Base-by-base conservation (phyloP, 352 stramenopile species). In the Pythium sukuiense region DNA sequence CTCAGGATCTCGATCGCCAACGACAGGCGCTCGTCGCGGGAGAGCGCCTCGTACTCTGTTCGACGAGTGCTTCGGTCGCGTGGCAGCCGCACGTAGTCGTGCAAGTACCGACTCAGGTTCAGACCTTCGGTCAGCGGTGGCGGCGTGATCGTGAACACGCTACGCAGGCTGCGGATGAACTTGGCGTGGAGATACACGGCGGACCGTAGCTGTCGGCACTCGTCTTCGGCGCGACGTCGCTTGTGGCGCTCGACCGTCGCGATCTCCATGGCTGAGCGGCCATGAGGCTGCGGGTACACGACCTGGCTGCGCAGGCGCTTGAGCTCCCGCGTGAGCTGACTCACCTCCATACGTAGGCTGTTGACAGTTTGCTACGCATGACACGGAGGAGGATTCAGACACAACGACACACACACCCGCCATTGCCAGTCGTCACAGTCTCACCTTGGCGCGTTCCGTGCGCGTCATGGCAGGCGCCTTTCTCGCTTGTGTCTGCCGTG, bases 71-170 rank as follows among this genome's bases (percentile, higher is more conserved):
- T 37, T 12, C 50, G 50, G 29, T 68, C 61, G 39, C 54, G 52
- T 16, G 61, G 61, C 2, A 68, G 54, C 11, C 61, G 53, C 30
- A 35, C 26, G 43, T 60, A 68, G 35, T 61, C n/a, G 61, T 68
- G 61, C 1, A 68, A 33, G 32, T 68, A 57, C n/a, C 60, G 61
- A 39, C 41, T 41, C 50, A 67, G 20, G 26, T 67, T 67, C 11
- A 67, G 37, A 6, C 41, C 53, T 24, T 61, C 30, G 0, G n/a
- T 43, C 5, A 64, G 20, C 14, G 59, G 29, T 18, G 59, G 41
- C 14, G 48, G 14, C 33, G 39, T 12, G 26, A 35, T 46, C n/a
- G 37, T 35, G 29, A 66, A 53, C 33, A 66, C 37, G 26, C 18
- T 29, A 2, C 59, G 59, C 13, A 66, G 35, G 14, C 35, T 48